A percentile compares a stretch with the other conserved stretches of the same genome.
These are phyloP conservation scores for Polyplosphaeria fusca DNA, from an alignment of 495 filamentous ascomycete genomes.

Conservation along the genomic window DNA sequence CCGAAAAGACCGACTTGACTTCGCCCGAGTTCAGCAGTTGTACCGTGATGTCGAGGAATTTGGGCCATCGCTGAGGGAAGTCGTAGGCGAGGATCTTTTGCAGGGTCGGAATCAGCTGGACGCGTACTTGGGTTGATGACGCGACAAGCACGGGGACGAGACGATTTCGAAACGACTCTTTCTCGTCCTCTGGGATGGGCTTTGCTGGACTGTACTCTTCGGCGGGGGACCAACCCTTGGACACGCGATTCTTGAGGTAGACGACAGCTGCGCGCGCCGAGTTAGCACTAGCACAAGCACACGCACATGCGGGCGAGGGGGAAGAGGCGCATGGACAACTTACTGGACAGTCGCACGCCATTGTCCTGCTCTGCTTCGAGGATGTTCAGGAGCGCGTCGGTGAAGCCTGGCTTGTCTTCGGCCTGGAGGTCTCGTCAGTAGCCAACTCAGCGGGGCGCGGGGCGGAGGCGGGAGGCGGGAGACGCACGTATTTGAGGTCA, in stretches of 20 bases:
- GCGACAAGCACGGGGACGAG: constrained; percentile 83
- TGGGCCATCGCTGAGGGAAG: constrained; percentile 91
- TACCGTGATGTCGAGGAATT: constrained; percentile 84
- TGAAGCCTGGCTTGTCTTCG: constrained; percentile 85
- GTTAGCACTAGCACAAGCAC: constrained; percentile 23
- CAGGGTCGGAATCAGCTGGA: constrained; percentile 86
- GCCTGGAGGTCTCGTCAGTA: constrained; percentile 57
- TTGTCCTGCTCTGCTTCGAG: constrained; percentile 81
- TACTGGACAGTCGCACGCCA: constrained; percentile 83
- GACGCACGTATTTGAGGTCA: constrained; percentile 86
- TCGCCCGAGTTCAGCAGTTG: constrained; percentile 82
- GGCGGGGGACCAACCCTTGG: constrained; percentile 76
- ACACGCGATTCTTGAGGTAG: constrained; percentile 95
- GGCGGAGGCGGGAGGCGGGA: constrained; percentile 7
- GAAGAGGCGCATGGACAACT: constrained; percentile 30
- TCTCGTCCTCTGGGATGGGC: constrained; percentile 83
- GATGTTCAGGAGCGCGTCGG: constrained; percentile 86
- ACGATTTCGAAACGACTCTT: constrained; percentile 78
- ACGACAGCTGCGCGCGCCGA: constrained; percentile 67
- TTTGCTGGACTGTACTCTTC: constrained; percentile 65
- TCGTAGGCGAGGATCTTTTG: constrained; percentile 95
- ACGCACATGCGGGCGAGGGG: constrained; percentile 9
- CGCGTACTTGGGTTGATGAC: constrained; percentile 73
- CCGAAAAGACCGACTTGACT: constrained; percentile 80
- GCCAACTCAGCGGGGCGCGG: constrained; percentile 7